Base-by-base conservation (phyloP, 306 rosid species). In the Pterocarpus macrocarpus region DNA sequence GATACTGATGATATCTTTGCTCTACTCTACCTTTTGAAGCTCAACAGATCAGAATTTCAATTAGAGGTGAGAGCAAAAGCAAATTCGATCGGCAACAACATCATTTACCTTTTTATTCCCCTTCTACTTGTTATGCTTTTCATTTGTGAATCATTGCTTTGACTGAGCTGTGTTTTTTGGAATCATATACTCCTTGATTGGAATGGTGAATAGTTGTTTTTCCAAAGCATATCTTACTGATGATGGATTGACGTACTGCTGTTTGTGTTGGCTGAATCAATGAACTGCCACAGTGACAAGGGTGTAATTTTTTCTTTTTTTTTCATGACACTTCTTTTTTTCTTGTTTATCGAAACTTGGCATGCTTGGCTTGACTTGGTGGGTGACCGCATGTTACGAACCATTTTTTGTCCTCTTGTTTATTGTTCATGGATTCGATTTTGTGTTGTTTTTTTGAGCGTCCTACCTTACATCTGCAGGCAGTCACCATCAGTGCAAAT, bases 1-100 rank as follows among this genome's bases (percentile, higher is more conserved):
- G 97, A 95, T 58, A 88, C 97, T 4, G 99, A 93, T 80, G 99
- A 95, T 89, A 77, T 95, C 7, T 93, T 90, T 76, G 94, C 91
- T 72, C 85, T 93, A 1, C 84, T 95, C 71, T 95, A 95, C 72
- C 94, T 95, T 63, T 75, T 93, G 94, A 95, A 95, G 91, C 97
- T 91, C 32, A 87, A 95, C 83, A 87, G 89, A 88, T 90, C 98
- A 82, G 92, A 93, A 75, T 91, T 93, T 85, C 84, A 90, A 65
- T 73, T 95, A 49, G 96, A 95, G 97, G 99, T 93, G 28, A 22
- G 28, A 22, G 28, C 28, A 22, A 22, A 22, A 22, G 28, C 28
- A 22, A 22, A 22, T 22, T 22, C 28, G 28, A 22, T 22, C 28
- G 28, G 28, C 28, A 22, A 22, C 28, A 22, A 22, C 28, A 22